These are phyloP conservation scores for Mucor racemosus DNA, from an alignment of 371 early-diverging fungal species.

Conservation along the genomic window DNA sequence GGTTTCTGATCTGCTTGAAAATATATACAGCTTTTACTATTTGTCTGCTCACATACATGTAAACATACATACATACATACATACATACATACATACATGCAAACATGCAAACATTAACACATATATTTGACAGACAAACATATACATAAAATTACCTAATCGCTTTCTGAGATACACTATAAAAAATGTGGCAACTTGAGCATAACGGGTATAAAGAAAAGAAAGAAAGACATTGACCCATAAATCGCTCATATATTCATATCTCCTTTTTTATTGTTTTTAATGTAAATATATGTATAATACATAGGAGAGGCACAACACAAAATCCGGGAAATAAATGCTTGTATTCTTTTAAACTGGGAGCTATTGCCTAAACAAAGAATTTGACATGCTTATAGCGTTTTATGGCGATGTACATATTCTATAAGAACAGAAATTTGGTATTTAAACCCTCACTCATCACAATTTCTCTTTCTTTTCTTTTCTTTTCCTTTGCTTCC, in stretches of 20 bases:
- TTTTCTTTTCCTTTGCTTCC: background rate
- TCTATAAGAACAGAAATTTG: background rate
- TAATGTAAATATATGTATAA: background rate
- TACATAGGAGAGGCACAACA: background rate
- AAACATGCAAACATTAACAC: background rate
- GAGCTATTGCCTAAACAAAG: background rate
- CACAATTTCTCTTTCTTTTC: background rate
- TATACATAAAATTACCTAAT: background rate
- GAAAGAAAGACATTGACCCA: too few species aligned
- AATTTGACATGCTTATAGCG: background rate
- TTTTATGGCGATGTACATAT: background rate
- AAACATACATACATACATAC: background rate
- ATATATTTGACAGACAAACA: background rate
- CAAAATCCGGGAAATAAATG: background rate
- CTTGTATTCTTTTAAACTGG: background rate
- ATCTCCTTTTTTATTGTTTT: background rate
- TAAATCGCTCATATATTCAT: slow-evolving; percentile 30
- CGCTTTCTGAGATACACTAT: too few species aligned
- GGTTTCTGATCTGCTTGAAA: background rate
- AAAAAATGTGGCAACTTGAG: too few species aligned
- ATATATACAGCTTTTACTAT: background rate
- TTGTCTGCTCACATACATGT: background rate
- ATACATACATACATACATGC: background rate
- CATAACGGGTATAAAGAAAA: too few species aligned
- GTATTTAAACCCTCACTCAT: background rate